Percentiles rank a stretch among this genome's conserved stretches.
phyloP scores from a whole-genome alignment of 176 grass and related monocot species.

The Tillandsia fasciculata region DNA sequence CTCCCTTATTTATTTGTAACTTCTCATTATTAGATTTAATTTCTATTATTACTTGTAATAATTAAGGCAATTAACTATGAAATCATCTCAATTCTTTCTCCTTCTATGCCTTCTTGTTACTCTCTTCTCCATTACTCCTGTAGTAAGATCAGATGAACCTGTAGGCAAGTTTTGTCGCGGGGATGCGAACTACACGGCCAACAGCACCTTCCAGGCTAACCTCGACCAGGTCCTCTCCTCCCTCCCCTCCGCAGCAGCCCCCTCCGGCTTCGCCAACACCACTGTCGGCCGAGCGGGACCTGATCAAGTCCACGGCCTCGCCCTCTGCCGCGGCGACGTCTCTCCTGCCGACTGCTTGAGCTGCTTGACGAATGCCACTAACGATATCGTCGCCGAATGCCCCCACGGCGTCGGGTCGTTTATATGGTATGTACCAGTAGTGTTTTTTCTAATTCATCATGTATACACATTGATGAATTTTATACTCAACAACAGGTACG shows the following conservation, averaged over 20 bases:
- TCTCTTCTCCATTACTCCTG: not conserved
- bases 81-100: not conserved
- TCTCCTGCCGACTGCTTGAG: slow-evolving; percentile 15
- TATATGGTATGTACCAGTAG: not conserved
- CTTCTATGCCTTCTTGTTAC: not conserved
- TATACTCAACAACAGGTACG: slow-evolving; percentile 7
- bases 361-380: slow-evolving; percentile 15
- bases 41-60: too few species aligned
- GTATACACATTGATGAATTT: too few species aligned
- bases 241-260: slow-evolving; percentile 12
- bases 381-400: slow-evolving; percentile 5
- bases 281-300: slow-evolving; percentile 11
- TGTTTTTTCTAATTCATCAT: too few species aligned
- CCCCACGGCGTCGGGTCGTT: not conserved
- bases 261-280: slow-evolving; percentile 24
- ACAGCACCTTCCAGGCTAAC: slow-evolving; percentile 38
- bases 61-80: too few species aligned
- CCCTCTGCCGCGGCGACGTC: slow-evolving; percentile 37
- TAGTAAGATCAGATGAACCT: not conserved
- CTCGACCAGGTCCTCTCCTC: slow-evolving; percentile 29
- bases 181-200: slow-evolving; percentile 30
- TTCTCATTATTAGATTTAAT: too few species aligned
- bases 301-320: slow-evolving; percentile 31
- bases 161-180: not conserved
- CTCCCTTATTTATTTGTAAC: too few species aligned